These are phyloP conservation scores for Alnus glutinosa DNA, from an alignment of 306 rosid species.

Conservation along the genomic window DNA sequence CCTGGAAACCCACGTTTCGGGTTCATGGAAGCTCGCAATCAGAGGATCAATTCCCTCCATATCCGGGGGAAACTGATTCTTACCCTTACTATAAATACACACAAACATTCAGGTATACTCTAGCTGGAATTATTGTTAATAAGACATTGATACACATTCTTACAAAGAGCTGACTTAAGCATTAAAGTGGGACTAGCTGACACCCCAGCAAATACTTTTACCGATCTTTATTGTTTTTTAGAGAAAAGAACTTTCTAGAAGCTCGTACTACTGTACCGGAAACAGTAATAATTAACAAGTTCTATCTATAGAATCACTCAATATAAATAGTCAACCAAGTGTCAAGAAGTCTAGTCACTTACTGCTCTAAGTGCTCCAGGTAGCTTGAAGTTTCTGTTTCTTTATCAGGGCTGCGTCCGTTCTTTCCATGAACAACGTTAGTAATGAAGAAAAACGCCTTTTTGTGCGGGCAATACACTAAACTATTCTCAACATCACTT, in stretches of 20 bases:
- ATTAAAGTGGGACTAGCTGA: too few species aligned
- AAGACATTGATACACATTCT: too few species aligned
- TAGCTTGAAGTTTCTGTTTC: constrained; percentile 47
- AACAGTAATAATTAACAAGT: constrained; percentile 5
- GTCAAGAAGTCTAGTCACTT: constrained; percentile 32
- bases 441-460: constrained; percentile 59
- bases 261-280: constrained; percentile 47
- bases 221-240: too few species aligned
- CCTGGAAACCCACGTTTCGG: too few species aligned
- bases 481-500: constrained; percentile 66
- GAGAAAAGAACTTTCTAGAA: not conserved
- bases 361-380: constrained; percentile 56
- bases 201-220: too few species aligned
- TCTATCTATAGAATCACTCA: not conserved
- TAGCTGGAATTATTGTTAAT: too few species aligned
- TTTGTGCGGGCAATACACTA: constrained; percentile 68
- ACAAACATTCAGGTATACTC: too few species aligned
- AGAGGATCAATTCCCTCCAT: too few species aligned
- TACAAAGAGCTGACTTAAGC: too few species aligned
- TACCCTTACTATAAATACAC: too few species aligned
- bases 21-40: too few species aligned
- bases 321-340: not conserved
- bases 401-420: constrained; percentile 58
- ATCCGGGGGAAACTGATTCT: too few species aligned
- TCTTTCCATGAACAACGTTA: constrained; percentile 38